A percentile compares a stretch with the other conserved stretches of the same genome.
phyloP scores from a whole-genome alignment of 352 stramenopile genomes.

The Phytophthora pistaciae region DNA sequence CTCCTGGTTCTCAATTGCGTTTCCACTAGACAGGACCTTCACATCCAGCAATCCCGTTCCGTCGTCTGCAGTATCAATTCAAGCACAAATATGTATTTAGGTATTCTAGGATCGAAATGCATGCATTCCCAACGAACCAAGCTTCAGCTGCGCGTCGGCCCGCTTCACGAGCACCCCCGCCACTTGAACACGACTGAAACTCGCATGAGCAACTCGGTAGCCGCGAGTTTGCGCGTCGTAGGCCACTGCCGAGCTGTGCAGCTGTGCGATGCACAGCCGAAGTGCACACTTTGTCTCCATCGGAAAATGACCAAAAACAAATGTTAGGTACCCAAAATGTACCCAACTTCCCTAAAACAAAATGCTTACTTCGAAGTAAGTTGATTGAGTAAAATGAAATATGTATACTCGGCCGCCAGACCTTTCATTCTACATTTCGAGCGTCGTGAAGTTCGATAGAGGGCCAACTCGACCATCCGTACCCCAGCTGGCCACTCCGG shows the following conservation, averaged over 20 bases:
- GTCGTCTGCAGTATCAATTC: slow-evolving; percentile 36
- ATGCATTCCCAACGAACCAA: slow-evolving; percentile 33
- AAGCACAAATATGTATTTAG: not conserved
- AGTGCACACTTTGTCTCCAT: slow-evolving; percentile 36
- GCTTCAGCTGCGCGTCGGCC: slow-evolving; percentile 26
- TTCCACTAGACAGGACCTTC: slow-evolving; percentile 19
- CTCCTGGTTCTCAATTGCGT: slow-evolving; percentile 12
- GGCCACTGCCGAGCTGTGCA: slow-evolving; percentile 27
- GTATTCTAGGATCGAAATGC: not conserved
- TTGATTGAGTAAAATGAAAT: not conserved
- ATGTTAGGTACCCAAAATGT: too few relatives aligned
- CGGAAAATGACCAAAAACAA: not conserved
- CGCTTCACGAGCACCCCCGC: slow-evolving; percentile 41
- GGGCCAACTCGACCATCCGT: slow-evolving; percentile 65
- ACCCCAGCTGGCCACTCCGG: slow-evolving; percentile 68
- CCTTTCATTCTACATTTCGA: slow-evolving; percentile 12
- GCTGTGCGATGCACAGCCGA: slow-evolving; percentile 43
- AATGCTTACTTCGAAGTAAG: too few relatives aligned
- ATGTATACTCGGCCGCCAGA: not conserved
- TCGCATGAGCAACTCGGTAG: slow-evolving; percentile 27
- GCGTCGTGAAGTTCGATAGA: slow-evolving; percentile 77
- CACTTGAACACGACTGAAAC: slow-evolving; percentile 40
- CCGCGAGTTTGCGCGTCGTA: slow-evolving; percentile 21
- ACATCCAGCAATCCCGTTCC: slow-evolving; percentile 44
- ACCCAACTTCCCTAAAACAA: too few relatives aligned